Evolutionary conservation across 441 rosid species (phyloP).

Genomic region (Pelargonium exstipulatum): DNA sequence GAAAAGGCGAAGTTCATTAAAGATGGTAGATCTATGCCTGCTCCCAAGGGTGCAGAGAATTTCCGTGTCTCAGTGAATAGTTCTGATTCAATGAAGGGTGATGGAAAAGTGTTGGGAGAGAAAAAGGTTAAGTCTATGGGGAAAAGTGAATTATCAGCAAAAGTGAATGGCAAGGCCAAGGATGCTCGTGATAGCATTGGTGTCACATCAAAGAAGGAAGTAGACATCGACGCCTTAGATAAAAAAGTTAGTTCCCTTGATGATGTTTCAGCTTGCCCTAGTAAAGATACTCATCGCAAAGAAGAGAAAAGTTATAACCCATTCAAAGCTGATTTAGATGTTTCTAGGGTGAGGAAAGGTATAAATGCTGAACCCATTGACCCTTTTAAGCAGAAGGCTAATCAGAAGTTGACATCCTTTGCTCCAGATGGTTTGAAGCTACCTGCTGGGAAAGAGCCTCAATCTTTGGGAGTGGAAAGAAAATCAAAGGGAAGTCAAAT

Average conservation of each 20-base stretch:
- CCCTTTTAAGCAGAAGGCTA: constrained; percentile 35
- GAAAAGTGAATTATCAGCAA: constrained; percentile 36
- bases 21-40: constrained; percentile 26
- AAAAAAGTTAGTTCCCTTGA: constrained; percentile 50
- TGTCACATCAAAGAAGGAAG: constrained; percentile 35
- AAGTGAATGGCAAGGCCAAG: constrained; percentile 35
- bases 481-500: constrained; percentile 49
- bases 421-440: constrained; percentile 36
- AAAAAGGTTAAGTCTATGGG: constrained; percentile 41
- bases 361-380: constrained; percentile 35
- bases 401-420: constrained; percentile 30
- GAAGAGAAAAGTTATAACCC: constrained; percentile 22
- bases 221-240: constrained; percentile 38
- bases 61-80: constrained; percentile 27
- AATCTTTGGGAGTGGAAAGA: constrained; percentile 43
- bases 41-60: constrained; percentile 31
- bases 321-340: constrained; percentile 33
- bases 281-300: constrained; percentile 41
- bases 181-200: constrained; percentile 30
- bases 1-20: constrained; percentile 30
- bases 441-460: constrained; percentile 41
- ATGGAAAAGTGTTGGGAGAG: constrained; percentile 37
- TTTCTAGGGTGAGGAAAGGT: constrained; percentile 36
- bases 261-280: constrained; percentile 21
- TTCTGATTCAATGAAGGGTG: constrained; percentile 35